A percentile compares a stretch with the other conserved stretches of the same genome.
Evolutionary conservation across 2,329 filamentous ascomycete species (phyloP).

Genomic region (Aspergillus caelatus): DNA sequence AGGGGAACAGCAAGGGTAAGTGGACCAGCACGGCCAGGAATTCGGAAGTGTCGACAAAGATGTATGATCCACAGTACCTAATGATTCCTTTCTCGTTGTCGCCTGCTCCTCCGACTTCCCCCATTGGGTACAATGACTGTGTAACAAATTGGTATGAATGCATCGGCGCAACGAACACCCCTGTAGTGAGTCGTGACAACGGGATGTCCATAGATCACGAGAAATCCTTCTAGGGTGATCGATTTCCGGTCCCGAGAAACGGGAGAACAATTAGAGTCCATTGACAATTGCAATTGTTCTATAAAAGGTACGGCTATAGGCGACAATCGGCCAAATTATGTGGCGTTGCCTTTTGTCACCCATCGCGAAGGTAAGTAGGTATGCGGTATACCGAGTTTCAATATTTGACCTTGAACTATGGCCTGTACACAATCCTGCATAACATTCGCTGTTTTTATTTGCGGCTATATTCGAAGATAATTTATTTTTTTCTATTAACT

Average conservation of each 20-base stretch:
- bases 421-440: too few relatives aligned
- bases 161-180: background rate
- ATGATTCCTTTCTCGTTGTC: background rate
- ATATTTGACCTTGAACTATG: background rate
- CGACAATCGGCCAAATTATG: background rate
- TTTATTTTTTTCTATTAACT: too few relatives aligned
- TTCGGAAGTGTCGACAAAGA: background rate
- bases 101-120: background rate
- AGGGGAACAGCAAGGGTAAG: too few relatives aligned
- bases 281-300: too few relatives aligned
- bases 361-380: too few relatives aligned
- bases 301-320: background rate
- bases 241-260: background rate
- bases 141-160: background rate
- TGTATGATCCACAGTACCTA: background rate
- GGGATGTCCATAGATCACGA: too few relatives aligned
- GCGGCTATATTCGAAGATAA: too few relatives aligned
- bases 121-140: background rate
- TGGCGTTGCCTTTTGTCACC: background rate
- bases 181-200: background rate
- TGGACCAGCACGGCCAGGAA: background rate
- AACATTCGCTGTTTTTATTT: too few relatives aligned
- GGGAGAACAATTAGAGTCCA: background rate
- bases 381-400: background rate
- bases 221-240: background rate